Conservation (phyloP, 2,329 filamentous ascomycete species). For the Fragosphaeria purpurea region DNA sequence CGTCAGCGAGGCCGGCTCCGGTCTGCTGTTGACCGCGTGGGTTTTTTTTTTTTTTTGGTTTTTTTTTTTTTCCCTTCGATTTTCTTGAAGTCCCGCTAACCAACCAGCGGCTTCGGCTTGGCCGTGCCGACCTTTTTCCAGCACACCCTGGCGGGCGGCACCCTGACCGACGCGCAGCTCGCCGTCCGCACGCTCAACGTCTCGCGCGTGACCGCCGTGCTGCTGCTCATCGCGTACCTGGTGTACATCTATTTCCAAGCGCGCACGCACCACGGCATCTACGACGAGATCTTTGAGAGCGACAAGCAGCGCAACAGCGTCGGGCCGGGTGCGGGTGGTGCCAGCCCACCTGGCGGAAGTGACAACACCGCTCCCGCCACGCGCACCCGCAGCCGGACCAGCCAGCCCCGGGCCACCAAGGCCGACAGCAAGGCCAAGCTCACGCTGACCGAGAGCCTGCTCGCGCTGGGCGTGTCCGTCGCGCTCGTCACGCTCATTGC, state of each 20-base stretch:
- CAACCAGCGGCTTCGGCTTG: slow-evolving; percentile 34
- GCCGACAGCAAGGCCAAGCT: slow-evolving; percentile 49
- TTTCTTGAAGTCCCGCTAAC: neutral
- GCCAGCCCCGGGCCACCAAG: neutral
- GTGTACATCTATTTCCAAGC: slow-evolving; percentile 64
- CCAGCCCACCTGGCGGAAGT: too few relatives aligned
- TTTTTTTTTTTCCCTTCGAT: neutral
- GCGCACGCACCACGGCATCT: slow-evolving; percentile 67
- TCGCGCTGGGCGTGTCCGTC: slow-evolving; percentile 56
- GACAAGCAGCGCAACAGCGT: slow-evolving; percentile 56
- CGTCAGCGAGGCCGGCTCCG: slow-evolving; percentile 69
- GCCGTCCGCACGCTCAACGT: slow-evolving; percentile 48
- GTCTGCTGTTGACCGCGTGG: slow-evolving; percentile 66
- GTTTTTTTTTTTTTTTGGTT: slow-evolving; percentile 24
- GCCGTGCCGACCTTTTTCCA: slow-evolving; percentile 48
- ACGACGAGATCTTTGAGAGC: slow-evolving; percentile 60
- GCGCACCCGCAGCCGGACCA: slow-evolving; percentile 34
- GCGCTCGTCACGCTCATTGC: slow-evolving; percentile 64
- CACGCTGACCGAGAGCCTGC: slow-evolving; percentile 61
- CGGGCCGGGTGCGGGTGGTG: neutral
- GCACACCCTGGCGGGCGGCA: slow-evolving; percentile 27
- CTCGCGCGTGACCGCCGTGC: slow-evolving; percentile 59
- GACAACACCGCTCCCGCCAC: slow-evolving; percentile 25
- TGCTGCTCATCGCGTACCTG: slow-evolving; percentile 59
- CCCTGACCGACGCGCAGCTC: slow-evolving; percentile 29